Evolutionary conservation across 2,329 filamentous ascomycete genomes (phyloP).

Genomic region (Diaporthe velutina): DNA sequence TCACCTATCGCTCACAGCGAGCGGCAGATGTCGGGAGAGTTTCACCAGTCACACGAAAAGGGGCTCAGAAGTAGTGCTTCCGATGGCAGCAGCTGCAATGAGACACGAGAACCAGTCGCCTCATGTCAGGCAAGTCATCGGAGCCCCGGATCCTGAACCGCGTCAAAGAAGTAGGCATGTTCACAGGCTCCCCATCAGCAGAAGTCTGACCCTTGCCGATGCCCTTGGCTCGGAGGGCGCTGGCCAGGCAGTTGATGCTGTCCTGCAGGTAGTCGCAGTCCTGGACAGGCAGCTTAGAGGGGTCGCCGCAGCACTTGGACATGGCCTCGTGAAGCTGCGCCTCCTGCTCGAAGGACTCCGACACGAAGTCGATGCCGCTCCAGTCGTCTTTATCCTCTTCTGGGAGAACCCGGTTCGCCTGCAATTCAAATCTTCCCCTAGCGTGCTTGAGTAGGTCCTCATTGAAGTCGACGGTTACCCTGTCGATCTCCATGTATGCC

Average conservation of each 20-base stretch:
- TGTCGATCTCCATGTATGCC: neutral
- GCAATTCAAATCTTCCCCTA: rapidly evolving
- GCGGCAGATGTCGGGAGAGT: neutral
- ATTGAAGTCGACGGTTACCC: neutral
- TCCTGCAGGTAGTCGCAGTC: conserved; percentile 8
- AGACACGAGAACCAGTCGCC: neutral
- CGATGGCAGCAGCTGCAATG: neutral
- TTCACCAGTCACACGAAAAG: neutral
- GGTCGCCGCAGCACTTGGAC: neutral
- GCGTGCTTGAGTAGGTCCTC: neutral
- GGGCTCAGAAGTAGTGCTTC: neutral
- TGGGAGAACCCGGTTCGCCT: neutral
- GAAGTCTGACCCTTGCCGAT: neutral
- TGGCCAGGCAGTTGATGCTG: conserved; percentile 1
- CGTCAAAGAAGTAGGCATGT: neutral
- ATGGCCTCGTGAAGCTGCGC: neutral
- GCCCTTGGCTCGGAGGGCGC: neutral
- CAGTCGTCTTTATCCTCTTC: neutral
- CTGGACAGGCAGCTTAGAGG: neutral
- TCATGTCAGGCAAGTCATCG: neutral
- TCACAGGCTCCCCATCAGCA: neutral
- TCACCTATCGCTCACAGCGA: no score
- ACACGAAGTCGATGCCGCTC: conserved; percentile 1
- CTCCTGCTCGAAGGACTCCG: neutral
- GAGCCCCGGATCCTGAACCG: neutral